Evolutionary conservation across 2,329 filamentous ascomycete species (phyloP).

Genomic region (Lecanicillium sp.): DNA sequence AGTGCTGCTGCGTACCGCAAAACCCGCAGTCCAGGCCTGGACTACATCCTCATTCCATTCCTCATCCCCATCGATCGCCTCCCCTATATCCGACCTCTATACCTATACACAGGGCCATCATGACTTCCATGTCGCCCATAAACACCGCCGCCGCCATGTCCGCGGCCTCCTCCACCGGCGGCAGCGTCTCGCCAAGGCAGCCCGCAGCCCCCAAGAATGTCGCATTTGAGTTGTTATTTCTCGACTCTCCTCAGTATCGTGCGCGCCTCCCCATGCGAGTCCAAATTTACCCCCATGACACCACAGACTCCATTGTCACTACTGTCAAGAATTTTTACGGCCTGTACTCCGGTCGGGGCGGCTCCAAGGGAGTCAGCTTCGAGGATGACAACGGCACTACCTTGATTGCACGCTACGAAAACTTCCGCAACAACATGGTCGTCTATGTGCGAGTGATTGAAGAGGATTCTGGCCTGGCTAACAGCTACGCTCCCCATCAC

Average conservation of each 20-base stretch:
- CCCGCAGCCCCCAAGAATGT: constrained; percentile 59
- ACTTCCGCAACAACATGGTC: constrained; percentile 85
- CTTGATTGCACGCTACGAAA: constrained; percentile 92
- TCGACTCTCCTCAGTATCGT: constrained; percentile 58
- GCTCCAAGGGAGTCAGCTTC: constrained; percentile 82
- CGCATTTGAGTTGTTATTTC: constrained; percentile 69
- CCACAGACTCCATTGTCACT: constrained; percentile 93
- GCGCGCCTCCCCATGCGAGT: constrained; percentile 78
- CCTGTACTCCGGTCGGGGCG: constrained; percentile 67
- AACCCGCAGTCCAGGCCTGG: constrained; percentile 20
- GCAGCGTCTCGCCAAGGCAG: constrained; percentile 39
- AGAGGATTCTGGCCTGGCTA: constrained; percentile 38
- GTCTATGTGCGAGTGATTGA: constrained; percentile 86
- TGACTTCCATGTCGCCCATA: constrained; percentile 41
- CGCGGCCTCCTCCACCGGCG: constrained; percentile 30
- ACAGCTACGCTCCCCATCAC: constrained; percentile 42
- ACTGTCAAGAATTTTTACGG: constrained; percentile 99
- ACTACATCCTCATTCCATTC: constrained; percentile 3
- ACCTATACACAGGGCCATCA: constrained; percentile 20
- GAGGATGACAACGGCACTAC: constrained; percentile 85
- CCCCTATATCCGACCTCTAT: constrained; percentile 18
- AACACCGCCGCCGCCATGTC: constrained; percentile 25
- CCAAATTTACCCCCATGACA: constrained; percentile 91
- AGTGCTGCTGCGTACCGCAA: constrained; percentile 19
- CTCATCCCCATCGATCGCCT: constrained; percentile 14